Percentiles rank a stretch among this genome's conserved stretches.
These are phyloP conservation scores for Schwanniomyces vanrijiae DNA, from an alignment of 805 yeast genomes.

Conservation along the genomic window DNA sequence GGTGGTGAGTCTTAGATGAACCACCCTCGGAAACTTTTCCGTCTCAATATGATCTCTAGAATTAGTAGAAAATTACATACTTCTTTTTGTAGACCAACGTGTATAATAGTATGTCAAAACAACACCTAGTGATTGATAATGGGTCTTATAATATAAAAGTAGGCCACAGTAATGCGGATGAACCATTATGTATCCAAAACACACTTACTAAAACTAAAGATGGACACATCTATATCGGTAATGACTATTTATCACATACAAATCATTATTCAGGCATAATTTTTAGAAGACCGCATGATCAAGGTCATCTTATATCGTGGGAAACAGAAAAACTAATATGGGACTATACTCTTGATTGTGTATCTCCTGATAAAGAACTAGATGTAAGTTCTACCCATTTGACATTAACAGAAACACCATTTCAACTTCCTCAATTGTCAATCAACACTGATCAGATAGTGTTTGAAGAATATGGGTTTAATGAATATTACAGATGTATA, in stretches of 20 bases:
- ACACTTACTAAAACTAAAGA: constrained; percentile 75
- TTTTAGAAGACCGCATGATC: constrained; percentile 80
- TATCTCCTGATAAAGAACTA: constrained; percentile 11
- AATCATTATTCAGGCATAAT: constrained; percentile 73
- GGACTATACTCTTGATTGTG: constrained; percentile 67
- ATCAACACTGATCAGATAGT: constrained; percentile 86
- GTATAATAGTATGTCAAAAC: not conserved
- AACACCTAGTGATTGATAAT: constrained; percentile 71
- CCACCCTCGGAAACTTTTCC: not conserved
- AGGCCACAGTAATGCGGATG: constrained; percentile 23
- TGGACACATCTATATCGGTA: constrained; percentile 68
- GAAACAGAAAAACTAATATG: constrained; percentile 84
- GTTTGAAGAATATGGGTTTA: constrained; percentile 90
- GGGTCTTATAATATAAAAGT: constrained; percentile 82
- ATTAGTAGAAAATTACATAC: not conserved
- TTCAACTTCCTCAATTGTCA: constrained; percentile 77
- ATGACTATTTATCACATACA: constrained; percentile 59
- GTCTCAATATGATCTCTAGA: not conserved
- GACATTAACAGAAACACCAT: constrained; percentile 76
- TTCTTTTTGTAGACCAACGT: not conserved
- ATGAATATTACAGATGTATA: constrained; percentile 65
- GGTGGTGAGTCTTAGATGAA: too few relatives aligned
- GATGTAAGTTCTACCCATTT: constrained; percentile 45
- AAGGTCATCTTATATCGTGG: constrained; percentile 91
- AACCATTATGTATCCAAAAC: constrained; percentile 61